Base-by-base conservation (phyloP, 176 grass and related monocot genomes). In the Echinochloa phyllopogon region DNA sequence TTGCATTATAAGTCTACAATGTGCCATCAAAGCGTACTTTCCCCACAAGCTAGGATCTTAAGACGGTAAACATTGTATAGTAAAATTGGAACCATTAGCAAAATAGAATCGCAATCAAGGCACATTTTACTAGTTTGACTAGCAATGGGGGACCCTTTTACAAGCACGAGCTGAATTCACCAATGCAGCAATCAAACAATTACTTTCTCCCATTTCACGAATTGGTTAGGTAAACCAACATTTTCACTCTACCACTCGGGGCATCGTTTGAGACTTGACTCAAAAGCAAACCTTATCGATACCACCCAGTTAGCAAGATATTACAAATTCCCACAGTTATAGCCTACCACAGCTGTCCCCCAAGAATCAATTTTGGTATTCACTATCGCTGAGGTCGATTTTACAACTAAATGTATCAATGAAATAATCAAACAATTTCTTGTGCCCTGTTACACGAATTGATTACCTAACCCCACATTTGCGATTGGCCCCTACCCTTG, bases 221-320 rank as follows among this genome's bases (percentile, higher is more conserved):
- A 71, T 60, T 38, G 83, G 13, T 63, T 53, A 62, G 1, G 40
- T 69, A 50, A 64, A 72, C 8, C 23, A 69, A 17, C 18, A 72
- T 59, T 78, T 84, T 47, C 4, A 2, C 23, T 56, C 66, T 13
- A 13, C 50, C 23, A 58, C 14, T 44, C 41, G 86, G 86, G 65
- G 44, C 38, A 88, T 64, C 64, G 9, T 6, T n/a, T 50, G 44
- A 27, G 64, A 9, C 13, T 38, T 51, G 55, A 27, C 44, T 18
- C 48, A 69, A 18, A 72, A 83, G 61, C 65, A 89, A 70, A 83
- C 72, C 43, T 45, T 69, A 42, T 44, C 33, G 18, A 72, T 45
- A 70, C n/a, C 17, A 73, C 8, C 13, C 23, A 73, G 18, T 51
- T 16, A 33, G 6, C 0, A 3, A 17, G 50, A 50, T 18, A 51